These are phyloP conservation scores for Monilinia laxa DNA, from an alignment of 2,329 filamentous ascomycete genomes.

Conservation along the genomic window DNA sequence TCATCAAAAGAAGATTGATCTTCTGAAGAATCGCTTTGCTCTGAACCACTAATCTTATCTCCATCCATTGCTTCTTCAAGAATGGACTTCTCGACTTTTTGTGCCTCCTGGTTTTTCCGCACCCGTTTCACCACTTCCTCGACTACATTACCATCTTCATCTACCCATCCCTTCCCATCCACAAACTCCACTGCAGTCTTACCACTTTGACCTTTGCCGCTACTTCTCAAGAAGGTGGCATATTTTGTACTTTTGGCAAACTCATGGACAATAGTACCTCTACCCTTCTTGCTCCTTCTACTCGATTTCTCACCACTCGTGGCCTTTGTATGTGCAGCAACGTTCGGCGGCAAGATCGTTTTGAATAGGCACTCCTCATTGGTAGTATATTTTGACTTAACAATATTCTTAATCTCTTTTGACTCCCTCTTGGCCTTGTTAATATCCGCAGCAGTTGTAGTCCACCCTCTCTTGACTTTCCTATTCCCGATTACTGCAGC, in stretches of 20 bases:
- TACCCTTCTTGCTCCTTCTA: slow-evolving; percentile 59
- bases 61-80: background rate
- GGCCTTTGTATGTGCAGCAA: slow-evolving; percentile 42
- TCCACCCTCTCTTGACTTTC: slow-evolving; percentile 45
- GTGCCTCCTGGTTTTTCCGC: slow-evolving; percentile 5
- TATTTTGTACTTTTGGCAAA: slow-evolving; percentile 83
- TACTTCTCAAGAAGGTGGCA: slow-evolving; percentile 73
- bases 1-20: slow-evolving; percentile 28
- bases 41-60: slow-evolving; percentile 10
- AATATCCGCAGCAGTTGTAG: slow-evolving; percentile 51
- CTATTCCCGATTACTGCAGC: slow-evolving; percentile 68
- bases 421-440: slow-evolving; percentile 51
- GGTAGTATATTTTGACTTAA: slow-evolving; percentile 77
- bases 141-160: slow-evolving; percentile 73
- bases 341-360: slow-evolving; percentile 67
- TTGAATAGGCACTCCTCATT: slow-evolving; percentile 82
- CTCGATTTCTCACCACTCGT: slow-evolving; percentile 41
- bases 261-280: slow-evolving; percentile 75
- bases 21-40: slow-evolving; percentile 35
- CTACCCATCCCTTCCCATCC: slow-evolving; percentile 85
- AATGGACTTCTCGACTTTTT: slow-evolving; percentile 11
- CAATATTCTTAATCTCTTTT: slow-evolving; percentile 57
- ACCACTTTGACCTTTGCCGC: slow-evolving; percentile 44
- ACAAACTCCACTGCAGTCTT: slow-evolving; percentile 65
- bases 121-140: slow-evolving; percentile 48